Conservation (phyloP, 108 stramenopile genomes). For the Cylindrotheca closterium region DNA sequence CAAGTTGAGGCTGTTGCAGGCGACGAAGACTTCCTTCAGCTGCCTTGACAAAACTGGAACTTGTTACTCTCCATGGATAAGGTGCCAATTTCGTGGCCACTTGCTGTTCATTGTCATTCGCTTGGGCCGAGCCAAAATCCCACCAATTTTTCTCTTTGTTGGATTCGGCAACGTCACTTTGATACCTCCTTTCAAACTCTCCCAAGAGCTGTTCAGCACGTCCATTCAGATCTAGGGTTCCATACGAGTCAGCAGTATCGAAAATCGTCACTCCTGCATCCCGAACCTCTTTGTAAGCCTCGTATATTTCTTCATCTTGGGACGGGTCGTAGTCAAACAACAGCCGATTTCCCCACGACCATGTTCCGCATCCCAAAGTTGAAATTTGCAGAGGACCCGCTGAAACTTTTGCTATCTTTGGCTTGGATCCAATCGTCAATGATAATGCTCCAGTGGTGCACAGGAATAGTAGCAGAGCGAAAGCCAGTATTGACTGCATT, state of each 20-base stretch:
- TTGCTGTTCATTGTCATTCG: constrained; percentile 52
- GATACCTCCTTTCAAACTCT: constrained; percentile 73
- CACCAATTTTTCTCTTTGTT: background rate
- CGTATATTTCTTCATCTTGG: constrained; percentile 81
- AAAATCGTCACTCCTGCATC: constrained; percentile 80
- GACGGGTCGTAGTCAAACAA: constrained; percentile 78
- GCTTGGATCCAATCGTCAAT: background rate
- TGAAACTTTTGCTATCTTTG: constrained; percentile 42
- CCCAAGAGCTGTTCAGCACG: constrained; percentile 79
- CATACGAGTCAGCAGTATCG: constrained; percentile 86
- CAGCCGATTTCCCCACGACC: constrained; percentile 84
- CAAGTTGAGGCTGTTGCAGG: constrained; percentile 72
- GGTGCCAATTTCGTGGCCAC: constrained; percentile 88
- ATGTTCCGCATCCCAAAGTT: constrained; percentile 75
- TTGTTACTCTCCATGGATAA: constrained; percentile 82
- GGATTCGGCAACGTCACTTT: constrained; percentile 26
- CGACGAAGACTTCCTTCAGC: constrained; percentile 62
- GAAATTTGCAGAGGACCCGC: constrained; percentile 77
- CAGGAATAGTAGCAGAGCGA: no score
- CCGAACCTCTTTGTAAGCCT: constrained; percentile 61
- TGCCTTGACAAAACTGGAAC: constrained; percentile 59
- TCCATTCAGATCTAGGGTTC: constrained; percentile 82
- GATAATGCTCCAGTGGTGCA: no score
- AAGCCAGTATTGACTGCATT: no score
- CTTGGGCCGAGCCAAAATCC: background rate